These are phyloP conservation scores for Mortierella polycephala DNA, from an alignment of 371 early-diverging fungal species.

Conservation along the genomic window DNA sequence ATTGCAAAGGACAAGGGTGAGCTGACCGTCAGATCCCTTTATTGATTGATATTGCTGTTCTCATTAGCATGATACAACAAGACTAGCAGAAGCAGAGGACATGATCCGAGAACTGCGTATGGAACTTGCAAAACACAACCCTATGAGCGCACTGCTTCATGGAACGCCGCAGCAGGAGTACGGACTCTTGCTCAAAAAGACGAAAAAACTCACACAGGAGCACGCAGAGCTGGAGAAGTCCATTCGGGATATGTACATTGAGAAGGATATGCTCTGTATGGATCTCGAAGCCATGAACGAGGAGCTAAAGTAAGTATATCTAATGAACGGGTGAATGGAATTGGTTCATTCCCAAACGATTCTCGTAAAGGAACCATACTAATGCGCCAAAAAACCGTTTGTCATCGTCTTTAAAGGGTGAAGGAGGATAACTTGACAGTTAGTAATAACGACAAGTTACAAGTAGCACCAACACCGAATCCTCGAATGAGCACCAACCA, in stretches of 20 bases:
- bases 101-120: slow-evolving; percentile 23
- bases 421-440: slow-evolving; percentile 27
- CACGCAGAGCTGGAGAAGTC: slow-evolving; percentile 19
- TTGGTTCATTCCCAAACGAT: too few relatives aligned
- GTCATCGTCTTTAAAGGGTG: slow-evolving; percentile 6
- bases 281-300: slow-evolving; percentile 39
- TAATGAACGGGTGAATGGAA: not conserved
- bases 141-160: slow-evolving; percentile 29
- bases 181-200: slow-evolving; percentile 22
- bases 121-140: slow-evolving; percentile 37
- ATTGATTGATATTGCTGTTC: not conserved
- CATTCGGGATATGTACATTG: slow-evolving; percentile 21
- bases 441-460: slow-evolving; percentile 10
- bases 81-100: slow-evolving; percentile 4
- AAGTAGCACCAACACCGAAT: slow-evolving; percentile 14
- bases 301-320: slow-evolving; percentile 13
- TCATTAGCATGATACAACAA: slow-evolving; percentile 11
- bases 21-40: not conserved
- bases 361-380: too few relatives aligned
- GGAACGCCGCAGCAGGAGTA: slow-evolving; percentile 35
- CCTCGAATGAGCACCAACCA: slow-evolving; percentile 50
- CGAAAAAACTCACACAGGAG: slow-evolving; percentile 11
- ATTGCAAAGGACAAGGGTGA: too few relatives aligned
- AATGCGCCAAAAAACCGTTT: not conserved
- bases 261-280: slow-evolving; percentile 37